These are phyloP conservation scores for Fusarium sp. DNA, from an alignment of 2,329 filamentous ascomycete genomes.

Conservation along the genomic window DNA sequence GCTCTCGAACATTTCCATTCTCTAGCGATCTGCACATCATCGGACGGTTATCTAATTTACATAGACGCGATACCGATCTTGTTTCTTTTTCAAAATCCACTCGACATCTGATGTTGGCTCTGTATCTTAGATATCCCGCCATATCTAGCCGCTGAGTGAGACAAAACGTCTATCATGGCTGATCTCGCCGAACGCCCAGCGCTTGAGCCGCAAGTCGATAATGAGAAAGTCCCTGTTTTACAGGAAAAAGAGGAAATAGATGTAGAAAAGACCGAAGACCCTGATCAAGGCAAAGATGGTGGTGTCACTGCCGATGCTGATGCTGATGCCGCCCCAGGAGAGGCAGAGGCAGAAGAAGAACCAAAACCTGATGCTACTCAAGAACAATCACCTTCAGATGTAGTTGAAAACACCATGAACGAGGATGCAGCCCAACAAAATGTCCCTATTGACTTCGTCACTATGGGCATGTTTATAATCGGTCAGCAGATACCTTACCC, in stretches of 20 bases:
- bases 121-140: not conserved
- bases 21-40: not conserved
- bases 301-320: not conserved
- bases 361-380: slow-evolving; percentile 4
- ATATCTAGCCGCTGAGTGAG: not conserved
- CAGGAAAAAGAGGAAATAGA: slow-evolving; percentile 3
- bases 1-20: slow-evolving; percentile 13
- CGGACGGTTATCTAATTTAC: not conserved
- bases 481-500: slow-evolving; percentile 57
- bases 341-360: not conserved
- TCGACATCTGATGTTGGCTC: not conserved
- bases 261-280: slow-evolving; percentile 18
- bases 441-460: slow-evolving; percentile 69
- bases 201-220: slow-evolving; percentile 10
- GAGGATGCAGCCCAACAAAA: slow-evolving; percentile 2
- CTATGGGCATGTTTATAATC: slow-evolving; percentile 79
- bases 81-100: not conserved
- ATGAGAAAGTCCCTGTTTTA: not conserved
- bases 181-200: slow-evolving; percentile 12
- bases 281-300: slow-evolving; percentile 11
- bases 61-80: not conserved
- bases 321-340: not conserved
- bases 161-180: slow-evolving; percentile 16
- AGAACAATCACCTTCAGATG: slow-evolving; percentile 2
- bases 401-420: not conserved